These are phyloP conservation scores for Actinomortierella ambigua DNA, from an alignment of 371 early-diverging fungal genomes.

Conservation along the genomic window DNA sequence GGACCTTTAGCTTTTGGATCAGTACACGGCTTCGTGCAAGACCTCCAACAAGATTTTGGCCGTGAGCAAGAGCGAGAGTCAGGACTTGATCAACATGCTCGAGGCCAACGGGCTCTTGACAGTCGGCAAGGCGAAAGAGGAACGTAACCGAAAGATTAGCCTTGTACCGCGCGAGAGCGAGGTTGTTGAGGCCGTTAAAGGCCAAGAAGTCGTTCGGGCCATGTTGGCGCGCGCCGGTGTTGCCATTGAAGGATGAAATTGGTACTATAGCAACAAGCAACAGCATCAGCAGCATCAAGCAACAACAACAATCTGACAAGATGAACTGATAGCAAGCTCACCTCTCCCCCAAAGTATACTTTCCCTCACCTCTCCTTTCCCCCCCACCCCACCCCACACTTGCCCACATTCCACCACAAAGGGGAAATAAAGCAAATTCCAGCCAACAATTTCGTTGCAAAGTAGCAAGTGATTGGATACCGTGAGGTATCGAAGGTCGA, in stretches of 20 bases:
- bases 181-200: constrained; percentile 53
- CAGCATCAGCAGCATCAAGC: too few species aligned
- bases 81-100: constrained; percentile 73
- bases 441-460: too few species aligned
- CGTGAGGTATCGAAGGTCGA: too few species aligned
- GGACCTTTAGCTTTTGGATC: constrained; percentile 57
- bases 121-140: constrained; percentile 57
- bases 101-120: constrained; percentile 76
- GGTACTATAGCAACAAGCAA: too few species aligned
- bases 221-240: constrained; percentile 9
- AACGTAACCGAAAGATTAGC: constrained; percentile 52
- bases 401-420: too few species aligned
- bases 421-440: too few species aligned
- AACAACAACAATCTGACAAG: too few species aligned
- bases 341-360: too few species aligned
- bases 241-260: background rate
- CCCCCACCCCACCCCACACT: too few species aligned
- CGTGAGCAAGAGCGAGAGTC: constrained; percentile 77
- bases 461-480: too few species aligned
- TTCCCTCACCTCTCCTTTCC: too few species aligned
- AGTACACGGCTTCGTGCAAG: constrained; percentile 59
- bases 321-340: too few species aligned
- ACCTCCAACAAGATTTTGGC: constrained; percentile 57
- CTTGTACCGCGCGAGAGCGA: constrained; percentile 55
- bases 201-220: constrained; percentile 9